These are phyloP conservation scores for Kentomonas sorsogonicus DNA, from an alignment of 208 protist genomes.

Conservation along the genomic window DNA sequence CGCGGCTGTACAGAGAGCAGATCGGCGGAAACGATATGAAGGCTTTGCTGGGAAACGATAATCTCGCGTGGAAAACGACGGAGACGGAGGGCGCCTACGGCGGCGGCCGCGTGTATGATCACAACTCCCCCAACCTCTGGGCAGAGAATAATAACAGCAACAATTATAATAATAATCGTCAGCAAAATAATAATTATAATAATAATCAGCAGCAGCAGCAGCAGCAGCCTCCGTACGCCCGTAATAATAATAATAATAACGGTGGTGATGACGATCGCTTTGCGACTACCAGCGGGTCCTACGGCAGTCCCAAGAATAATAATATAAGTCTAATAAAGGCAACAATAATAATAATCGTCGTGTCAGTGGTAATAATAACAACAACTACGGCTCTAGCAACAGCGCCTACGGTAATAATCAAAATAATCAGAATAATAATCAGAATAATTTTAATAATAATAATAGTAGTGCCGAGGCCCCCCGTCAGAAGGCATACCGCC, in stretches of 20 bases:
- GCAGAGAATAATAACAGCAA: constrained; percentile 6
- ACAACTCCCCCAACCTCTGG: constrained; percentile 40
- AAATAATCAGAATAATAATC: neutral
- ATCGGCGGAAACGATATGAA: constrained; percentile 85
- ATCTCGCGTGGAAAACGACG: constrained; percentile 80
- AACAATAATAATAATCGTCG: neutral
- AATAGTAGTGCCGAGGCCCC: constrained; percentile 12
- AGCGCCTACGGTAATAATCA: neutral
- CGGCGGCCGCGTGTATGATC: constrained; percentile 64
- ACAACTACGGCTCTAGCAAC: constrained; percentile 18
- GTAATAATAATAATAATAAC: constrained; percentile 6
- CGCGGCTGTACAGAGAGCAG: constrained; percentile 68
- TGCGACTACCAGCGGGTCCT: too few relatives aligned
- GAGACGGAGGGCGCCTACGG: constrained; percentile 70
- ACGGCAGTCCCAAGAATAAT: too few relatives aligned
- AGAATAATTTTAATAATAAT: constrained; percentile 14
- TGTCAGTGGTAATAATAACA: constrained; percentile 11
- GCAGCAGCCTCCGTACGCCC: constrained; percentile 9
- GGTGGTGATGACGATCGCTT: too few relatives aligned
- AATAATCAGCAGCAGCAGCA: constrained; percentile 19
- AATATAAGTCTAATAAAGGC: too few relatives aligned
- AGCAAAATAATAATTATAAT: neutral
- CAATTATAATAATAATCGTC: neutral
- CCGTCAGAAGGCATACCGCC: constrained; percentile 57
- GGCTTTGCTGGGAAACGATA: constrained; percentile 67